Evolutionary conservation across 257 asterid species (phyloP).

Genomic region (Solanum peruvianum): DNA sequence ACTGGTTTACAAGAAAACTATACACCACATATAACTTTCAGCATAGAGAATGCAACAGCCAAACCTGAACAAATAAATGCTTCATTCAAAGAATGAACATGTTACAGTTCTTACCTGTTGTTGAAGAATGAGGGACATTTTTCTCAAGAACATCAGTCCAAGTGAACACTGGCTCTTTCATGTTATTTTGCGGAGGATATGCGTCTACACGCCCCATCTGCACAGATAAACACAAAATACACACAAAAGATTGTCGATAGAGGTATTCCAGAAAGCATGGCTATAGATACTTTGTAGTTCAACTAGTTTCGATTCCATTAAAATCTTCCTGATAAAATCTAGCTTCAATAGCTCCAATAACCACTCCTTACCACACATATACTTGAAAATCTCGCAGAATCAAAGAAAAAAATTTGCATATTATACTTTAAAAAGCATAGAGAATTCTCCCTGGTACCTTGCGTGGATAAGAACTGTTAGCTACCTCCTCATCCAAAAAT

Average conservation of each 20-base stretch:
- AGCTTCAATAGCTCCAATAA: not conserved
- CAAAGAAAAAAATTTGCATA: not conserved
- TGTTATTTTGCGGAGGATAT: constrained; percentile 52
- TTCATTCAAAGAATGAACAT: not conserved
- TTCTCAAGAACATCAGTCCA: constrained; percentile 78
- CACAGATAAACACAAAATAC: not conserved
- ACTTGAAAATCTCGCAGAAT: not conserved
- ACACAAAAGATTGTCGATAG: not conserved
- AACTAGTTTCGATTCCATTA: not conserved
- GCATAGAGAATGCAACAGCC: not conserved
- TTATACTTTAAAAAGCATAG: not conserved
- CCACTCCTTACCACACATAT: not conserved
- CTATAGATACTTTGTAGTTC: not conserved
- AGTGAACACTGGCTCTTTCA: constrained; percentile 55
- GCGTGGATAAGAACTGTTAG: constrained; percentile 49
- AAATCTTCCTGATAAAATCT: not conserved
- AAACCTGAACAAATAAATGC: not conserved
- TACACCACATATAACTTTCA: not conserved
- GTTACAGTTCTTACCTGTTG: constrained; percentile 20
- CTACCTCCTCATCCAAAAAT: constrained; percentile 68
- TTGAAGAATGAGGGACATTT: constrained; percentile 16
- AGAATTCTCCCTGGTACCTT: constrained; percentile 35
- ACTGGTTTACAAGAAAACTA: not conserved
- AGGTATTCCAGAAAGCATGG: not conserved
- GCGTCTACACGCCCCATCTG: constrained; percentile 89